These are phyloP conservation scores for Ascocoryne sarcoides DNA, from an alignment of 2,329 filamentous ascomycete species.

Conservation along the genomic window DNA sequence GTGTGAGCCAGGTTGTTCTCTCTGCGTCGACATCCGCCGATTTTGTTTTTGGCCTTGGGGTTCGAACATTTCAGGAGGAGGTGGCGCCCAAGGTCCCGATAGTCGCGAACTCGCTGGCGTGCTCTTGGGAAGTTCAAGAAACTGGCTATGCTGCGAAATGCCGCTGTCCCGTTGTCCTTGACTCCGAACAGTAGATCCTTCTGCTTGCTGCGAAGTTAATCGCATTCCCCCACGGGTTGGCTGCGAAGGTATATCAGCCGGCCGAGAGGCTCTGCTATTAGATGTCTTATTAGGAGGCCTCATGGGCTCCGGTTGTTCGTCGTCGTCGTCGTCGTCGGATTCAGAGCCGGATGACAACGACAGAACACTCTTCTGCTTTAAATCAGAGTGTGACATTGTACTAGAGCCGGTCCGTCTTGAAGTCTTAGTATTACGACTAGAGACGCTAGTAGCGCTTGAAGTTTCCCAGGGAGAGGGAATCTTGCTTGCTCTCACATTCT, in stretches of 20 bases:
- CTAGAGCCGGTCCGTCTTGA: conserved; percentile 24
- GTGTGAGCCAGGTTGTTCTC: conserved; percentile 1
- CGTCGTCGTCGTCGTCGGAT: conserved; percentile 17
- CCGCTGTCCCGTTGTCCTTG: conserved; percentile 5
- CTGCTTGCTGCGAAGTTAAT: conserved; percentile 5
- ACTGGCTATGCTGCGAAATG: conserved; percentile 3
- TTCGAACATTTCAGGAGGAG: background rate
- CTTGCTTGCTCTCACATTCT: conserved; percentile 20
- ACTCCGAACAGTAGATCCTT: conserved; percentile 5
- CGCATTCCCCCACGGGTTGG: conserved; percentile 1
- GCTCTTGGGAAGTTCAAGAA: conserved; percentile 15
- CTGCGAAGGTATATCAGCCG: conserved; percentile 1
- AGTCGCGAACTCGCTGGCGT: conserved; percentile 5
- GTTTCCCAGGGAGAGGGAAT: conserved; percentile 15
- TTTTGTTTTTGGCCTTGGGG: conserved; percentile 2
- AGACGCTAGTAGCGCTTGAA: conserved; percentile 25
- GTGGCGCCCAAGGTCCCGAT: conserved; percentile 12
- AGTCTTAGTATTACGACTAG: conserved; percentile 26
- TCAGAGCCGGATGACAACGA: conserved; percentile 28
- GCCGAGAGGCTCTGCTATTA: conserved; percentile 2
- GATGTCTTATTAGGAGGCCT: conserved; percentile 3
- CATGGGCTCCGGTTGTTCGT: no score
- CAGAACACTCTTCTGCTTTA: conserved; percentile 26
- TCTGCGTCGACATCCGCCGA: conserved; percentile 1
- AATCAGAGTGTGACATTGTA: conserved; percentile 22